Evolutionary conservation across 2,329 filamentous ascomycete genomes (phyloP).

Genomic region (Phaeosphaeria sp.): DNA sequence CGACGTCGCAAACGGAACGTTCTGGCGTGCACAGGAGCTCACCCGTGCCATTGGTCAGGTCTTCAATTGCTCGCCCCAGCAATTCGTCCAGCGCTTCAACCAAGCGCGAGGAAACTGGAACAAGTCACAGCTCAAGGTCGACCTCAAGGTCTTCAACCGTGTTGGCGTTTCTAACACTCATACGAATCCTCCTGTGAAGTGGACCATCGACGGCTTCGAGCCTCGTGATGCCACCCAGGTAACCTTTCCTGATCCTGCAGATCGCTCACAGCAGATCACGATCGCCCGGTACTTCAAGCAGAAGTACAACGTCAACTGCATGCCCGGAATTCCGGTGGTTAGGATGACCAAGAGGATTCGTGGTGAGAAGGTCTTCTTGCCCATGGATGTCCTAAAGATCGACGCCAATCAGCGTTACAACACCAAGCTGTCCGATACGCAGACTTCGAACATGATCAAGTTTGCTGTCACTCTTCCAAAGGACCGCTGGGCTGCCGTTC

Average conservation of each 20-base stretch:
- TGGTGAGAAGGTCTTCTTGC: slow-evolving; percentile 55
- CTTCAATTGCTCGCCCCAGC: slow-evolving; percentile 34
- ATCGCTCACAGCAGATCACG: slow-evolving; percentile 60
- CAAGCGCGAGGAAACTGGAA: slow-evolving; percentile 35
- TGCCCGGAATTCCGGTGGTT: slow-evolving; percentile 60
- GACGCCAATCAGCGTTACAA: slow-evolving; percentile 63
- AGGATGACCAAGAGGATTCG: slow-evolving; percentile 62
- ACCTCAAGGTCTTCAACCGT: slow-evolving; percentile 52
- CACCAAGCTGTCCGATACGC: slow-evolving; percentile 63
- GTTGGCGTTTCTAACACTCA: slow-evolving; percentile 52
- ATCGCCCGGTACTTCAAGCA: slow-evolving; percentile 65
- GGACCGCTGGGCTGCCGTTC: slow-evolving; percentile 72
- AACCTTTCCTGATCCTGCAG: slow-evolving; percentile 63
- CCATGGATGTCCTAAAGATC: slow-evolving; percentile 63
- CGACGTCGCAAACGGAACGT: slow-evolving; percentile 89
- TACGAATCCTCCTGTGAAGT: slow-evolving; percentile 49
- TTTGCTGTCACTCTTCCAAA: slow-evolving; percentile 82
- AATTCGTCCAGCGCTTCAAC: slow-evolving; percentile 17
- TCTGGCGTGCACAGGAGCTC: slow-evolving; percentile 66
- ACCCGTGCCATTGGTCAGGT: slow-evolving; percentile 43
- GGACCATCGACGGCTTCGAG: slow-evolving; percentile 59
- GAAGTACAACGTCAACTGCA: slow-evolving; percentile 59
- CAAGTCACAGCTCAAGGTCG: slow-evolving; percentile 34
- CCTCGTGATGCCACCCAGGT: slow-evolving; percentile 51
- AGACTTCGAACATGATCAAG: slow-evolving; percentile 90